Percentiles rank a stretch among this genome's conserved stretches.
These are phyloP conservation scores for Candida ortonii DNA, from an alignment of 805 yeast species.

Conservation along the genomic window DNA sequence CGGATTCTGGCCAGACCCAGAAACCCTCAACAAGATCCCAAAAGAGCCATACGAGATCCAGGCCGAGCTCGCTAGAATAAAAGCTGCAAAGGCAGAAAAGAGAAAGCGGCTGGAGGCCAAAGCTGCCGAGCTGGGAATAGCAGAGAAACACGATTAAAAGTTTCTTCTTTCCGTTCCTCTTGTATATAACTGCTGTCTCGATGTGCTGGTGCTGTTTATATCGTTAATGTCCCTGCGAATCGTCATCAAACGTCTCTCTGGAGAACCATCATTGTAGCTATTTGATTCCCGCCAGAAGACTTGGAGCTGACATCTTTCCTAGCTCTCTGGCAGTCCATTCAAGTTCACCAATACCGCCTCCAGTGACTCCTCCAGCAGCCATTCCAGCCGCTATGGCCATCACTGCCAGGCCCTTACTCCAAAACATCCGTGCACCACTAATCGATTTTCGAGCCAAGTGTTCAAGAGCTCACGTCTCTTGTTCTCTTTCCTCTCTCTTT, in stretches of 20 bases:
- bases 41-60: slow-evolving; percentile 90
- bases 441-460: background rate
- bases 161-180: too few species aligned
- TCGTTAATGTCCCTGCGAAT: too few species aligned
- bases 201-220: slow-evolving; percentile 6
- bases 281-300: too few species aligned
- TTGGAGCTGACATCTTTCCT: too few species aligned
- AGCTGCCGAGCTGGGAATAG: slow-evolving; percentile 67
- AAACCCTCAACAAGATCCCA: slow-evolving; percentile 84
- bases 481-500: background rate
- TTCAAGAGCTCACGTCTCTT: background rate
- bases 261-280: too few species aligned
- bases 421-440: slow-evolving; percentile 4
- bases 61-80: slow-evolving; percentile 86
- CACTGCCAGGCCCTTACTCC: background rate
- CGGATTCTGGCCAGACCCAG: slow-evolving; percentile 97
- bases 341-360: too few species aligned
- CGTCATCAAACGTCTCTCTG: too few species aligned
- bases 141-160: slow-evolving; percentile 43
- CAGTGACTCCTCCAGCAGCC: too few species aligned
- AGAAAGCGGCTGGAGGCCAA: slow-evolving; percentile 69
- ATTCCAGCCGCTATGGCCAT: too few species aligned
- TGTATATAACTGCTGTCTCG: slow-evolving; percentile 2
- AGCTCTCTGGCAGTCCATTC: too few species aligned
- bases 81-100: slow-evolving; percentile 69